phyloP scores from a whole-genome alignment of 2,329 filamentous ascomycete species.

The Nothophaeocryptopus gaeumannii region DNA sequence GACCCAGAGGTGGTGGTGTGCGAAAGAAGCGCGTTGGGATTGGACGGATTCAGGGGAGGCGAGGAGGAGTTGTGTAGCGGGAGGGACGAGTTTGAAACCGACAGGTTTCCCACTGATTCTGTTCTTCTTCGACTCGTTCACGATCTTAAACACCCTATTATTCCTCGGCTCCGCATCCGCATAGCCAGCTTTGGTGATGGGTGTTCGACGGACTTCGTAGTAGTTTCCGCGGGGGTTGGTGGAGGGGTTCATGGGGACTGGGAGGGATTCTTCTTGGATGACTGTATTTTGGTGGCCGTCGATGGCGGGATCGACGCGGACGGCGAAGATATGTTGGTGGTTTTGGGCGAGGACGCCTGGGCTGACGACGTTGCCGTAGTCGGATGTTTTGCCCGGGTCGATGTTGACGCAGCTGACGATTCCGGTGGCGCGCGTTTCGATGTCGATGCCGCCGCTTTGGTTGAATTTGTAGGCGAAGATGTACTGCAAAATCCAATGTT shows the following conservation, averaged over 20 bases:
- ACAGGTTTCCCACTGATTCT: conserved; percentile 47
- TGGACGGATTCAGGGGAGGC: conserved; percentile 47
- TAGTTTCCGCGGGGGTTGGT: conserved; percentile 62
- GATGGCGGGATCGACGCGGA: conserved; percentile 64
- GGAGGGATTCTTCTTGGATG: conserved; percentile 53
- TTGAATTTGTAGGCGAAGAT: conserved; percentile 64
- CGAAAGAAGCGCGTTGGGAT: conserved; percentile 47
- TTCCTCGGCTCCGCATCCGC: conserved; percentile 43
- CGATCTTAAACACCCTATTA: conserved; percentile 56
- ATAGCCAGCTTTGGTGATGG: conserved; percentile 22
- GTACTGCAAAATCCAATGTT: conserved; percentile 45
- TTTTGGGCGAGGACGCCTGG: conserved; percentile 65
- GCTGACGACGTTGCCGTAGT: conserved; percentile 57
- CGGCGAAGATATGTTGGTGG: conserved; percentile 67
- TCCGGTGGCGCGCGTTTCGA: conserved; percentile 64
- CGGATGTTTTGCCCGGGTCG: conserved; percentile 53
- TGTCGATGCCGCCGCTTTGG: conserved; percentile 58
- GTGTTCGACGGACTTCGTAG: conserved; percentile 52
- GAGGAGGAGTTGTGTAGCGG: conserved; percentile 51
- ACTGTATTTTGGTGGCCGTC: conserved; percentile 56
- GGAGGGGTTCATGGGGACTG: conserved; percentile 48
- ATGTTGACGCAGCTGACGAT: conserved; percentile 61
- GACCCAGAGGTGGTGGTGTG: conserved; percentile 54
- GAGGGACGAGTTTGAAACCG: conserved; percentile 49
- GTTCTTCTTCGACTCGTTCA: conserved; percentile 49